These are phyloP conservation scores for Colletotrichum cereale DNA, from an alignment of 2,329 filamentous ascomycete genomes.

Conservation along the genomic window DNA sequence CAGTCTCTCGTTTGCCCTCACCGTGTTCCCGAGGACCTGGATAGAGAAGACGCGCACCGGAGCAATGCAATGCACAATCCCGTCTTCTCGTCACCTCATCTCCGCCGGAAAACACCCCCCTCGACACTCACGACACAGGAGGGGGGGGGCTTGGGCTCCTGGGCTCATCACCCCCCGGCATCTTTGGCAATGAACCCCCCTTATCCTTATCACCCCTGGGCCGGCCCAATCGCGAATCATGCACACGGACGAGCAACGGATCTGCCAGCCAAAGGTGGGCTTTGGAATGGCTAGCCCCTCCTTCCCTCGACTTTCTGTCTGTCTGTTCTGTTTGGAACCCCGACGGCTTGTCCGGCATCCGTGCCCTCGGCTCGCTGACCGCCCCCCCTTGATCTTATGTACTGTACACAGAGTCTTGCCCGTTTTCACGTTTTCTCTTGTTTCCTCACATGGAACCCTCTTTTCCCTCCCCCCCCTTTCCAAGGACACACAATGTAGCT, in stretches of 20 bases:
- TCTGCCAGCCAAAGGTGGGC: constrained; percentile 1
- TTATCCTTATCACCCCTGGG: too few species aligned
- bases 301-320: not conserved
- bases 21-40: not conserved
- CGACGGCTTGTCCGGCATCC: constrained; percentile 18
- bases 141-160: not conserved
- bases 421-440: not conserved
- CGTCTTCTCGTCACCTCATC: constrained; percentile 5
- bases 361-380: constrained; percentile 14
- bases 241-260: not conserved
- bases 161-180: not conserved
- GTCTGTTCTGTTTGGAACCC: not conserved
- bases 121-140: not conserved
- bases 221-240: constrained; percentile 2
- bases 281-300: too few species aligned
- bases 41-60: not conserved
- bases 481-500: not conserved
- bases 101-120: not conserved
- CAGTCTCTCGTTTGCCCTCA: not conserved
- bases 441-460: not conserved
- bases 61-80: constrained; percentile 1
- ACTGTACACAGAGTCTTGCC: constrained; percentile 1
- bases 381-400: not conserved
- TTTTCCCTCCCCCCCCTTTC: not conserved
- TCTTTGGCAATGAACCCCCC: not conserved